A percentile compares a stretch with the other conserved stretches of the same genome.
Evolutionary conservation across 2,329 filamentous ascomycete species (phyloP).

Genomic region (Trichoderma afroharzianum): DNA sequence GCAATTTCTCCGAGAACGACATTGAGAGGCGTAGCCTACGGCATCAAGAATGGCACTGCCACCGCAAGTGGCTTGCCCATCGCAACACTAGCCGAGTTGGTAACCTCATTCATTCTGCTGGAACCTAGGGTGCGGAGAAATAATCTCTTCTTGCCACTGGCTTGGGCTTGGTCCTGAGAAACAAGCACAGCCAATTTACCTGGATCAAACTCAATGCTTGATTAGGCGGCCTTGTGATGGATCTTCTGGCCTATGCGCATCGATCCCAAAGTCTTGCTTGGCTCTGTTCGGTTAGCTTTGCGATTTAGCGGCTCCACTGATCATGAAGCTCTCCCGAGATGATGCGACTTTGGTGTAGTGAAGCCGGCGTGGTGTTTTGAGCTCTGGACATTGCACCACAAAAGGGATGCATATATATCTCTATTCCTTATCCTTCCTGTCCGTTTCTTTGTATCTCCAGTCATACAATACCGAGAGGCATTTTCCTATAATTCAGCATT

Average conservation of each 20-base stretch:
- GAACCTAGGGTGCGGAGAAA: background rate
- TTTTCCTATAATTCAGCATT: background rate
- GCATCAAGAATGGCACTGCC: background rate
- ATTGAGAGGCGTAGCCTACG: background rate
- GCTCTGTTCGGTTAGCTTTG: constrained; percentile 9
- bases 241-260: background rate
- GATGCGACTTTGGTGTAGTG: background rate
- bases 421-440: background rate
- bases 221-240: background rate
- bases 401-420: background rate
- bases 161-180: background rate
- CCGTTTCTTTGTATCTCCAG: background rate
- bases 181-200: background rate
- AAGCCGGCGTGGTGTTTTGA: background rate
- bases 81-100: background rate
- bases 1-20: background rate
- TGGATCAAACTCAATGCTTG: background rate
- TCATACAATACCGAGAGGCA: no score
- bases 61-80: background rate
- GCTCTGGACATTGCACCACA: background rate
- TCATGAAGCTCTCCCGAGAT: constrained; percentile 2
- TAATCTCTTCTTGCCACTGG: background rate
- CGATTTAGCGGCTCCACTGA: constrained; percentile 9
- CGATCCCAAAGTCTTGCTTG: background rate
- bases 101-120: background rate